Percentiles rank a stretch among this genome's conserved stretches.
Conservation (phyloP, 1,284 basidiomycete genomes). For the Phellinidium pouzarii region DNA sequence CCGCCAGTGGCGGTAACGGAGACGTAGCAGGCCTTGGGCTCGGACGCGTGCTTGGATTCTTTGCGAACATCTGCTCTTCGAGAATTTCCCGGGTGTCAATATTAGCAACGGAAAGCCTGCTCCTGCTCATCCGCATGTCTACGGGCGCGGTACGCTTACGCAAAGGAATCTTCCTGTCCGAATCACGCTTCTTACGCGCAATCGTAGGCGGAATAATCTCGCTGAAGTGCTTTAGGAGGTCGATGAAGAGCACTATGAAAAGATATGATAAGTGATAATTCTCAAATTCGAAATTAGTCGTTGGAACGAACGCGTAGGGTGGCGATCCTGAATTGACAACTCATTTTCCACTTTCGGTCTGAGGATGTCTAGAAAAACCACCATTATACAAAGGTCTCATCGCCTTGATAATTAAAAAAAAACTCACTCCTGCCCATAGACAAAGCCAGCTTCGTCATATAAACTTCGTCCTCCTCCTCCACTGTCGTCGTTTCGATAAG, state of each 20-base stretch:
- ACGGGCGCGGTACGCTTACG: conserved; percentile 85
- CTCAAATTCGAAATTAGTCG: neutral
- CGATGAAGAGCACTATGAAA: conserved; percentile 66
- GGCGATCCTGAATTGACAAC: conserved; percentile 80
- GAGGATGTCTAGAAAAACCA: conserved; percentile 37
- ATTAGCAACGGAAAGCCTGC: conserved; percentile 35
- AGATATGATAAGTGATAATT: neutral
- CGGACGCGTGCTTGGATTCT: conserved; percentile 39
- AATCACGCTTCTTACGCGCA: conserved; percentile 77
- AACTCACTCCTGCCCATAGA: conserved; percentile 72
- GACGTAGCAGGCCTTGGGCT: conserved; percentile 11
- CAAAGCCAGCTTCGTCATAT: conserved; percentile 79
- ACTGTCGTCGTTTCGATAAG: conserved; percentile 63
- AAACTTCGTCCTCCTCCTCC: conserved; percentile 70
- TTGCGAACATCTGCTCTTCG: conserved; percentile 45
- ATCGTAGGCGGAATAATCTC: conserved; percentile 77
- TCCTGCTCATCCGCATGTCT: conserved; percentile 79
- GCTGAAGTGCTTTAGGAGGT: conserved; percentile 74
- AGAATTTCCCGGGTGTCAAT: conserved; percentile 35
- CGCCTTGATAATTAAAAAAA: conserved; percentile 26
- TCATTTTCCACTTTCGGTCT: conserved; percentile 79
- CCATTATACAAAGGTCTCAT: conserved; percentile 3
- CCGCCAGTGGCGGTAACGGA: neutral
- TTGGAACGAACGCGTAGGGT: conserved; percentile 54
- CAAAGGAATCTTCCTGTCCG: conserved; percentile 71